These are phyloP conservation scores for Calophaca sinica DNA, from an alignment of 306 rosid species.

Conservation along the genomic window DNA sequence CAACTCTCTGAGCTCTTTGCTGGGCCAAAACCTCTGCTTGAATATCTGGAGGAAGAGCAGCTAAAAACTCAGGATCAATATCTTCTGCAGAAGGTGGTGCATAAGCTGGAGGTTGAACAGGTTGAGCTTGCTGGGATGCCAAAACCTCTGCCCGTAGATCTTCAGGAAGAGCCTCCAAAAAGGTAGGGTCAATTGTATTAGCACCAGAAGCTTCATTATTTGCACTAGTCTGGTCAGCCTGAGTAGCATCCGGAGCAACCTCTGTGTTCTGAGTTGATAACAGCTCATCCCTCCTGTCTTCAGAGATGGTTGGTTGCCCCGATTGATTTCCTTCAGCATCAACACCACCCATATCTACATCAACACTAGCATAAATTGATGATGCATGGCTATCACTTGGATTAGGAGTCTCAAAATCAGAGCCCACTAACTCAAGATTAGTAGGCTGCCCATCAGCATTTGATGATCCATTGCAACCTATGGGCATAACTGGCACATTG, in stretches of 20 bases:
- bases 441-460: slow-evolving; percentile 60
- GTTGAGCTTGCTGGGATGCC: slow-evolving; percentile 97
- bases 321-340: slow-evolving; percentile 69
- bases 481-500: slow-evolving; percentile 58
- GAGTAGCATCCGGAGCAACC: slow-evolving; percentile 59
- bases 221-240: slow-evolving; percentile 65
- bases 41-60: slow-evolving; percentile 99
- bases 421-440: slow-evolving; percentile 49
- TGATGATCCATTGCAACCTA: slow-evolving; percentile 61
- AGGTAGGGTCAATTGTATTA: slow-evolving; percentile 92
- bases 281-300: slow-evolving; percentile 61
- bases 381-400: slow-evolving; percentile 59
- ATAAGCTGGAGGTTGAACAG: slow-evolving; percentile 85
- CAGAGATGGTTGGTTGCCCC: slow-evolving; percentile 60
- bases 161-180: slow-evolving; percentile 98
- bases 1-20: slow-evolving; percentile 93
- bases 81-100: slow-evolving; percentile 92
- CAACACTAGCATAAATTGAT: slow-evolving; percentile 60
- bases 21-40: slow-evolving; percentile 98
- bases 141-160: slow-evolving; percentile 94
- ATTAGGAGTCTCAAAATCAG: slow-evolving; percentile 58
- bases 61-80: slow-evolving; percentile 98
- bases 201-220: slow-evolving; percentile 79
- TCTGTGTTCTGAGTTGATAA: slow-evolving; percentile 60
- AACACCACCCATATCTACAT: slow-evolving; percentile 76